Evolutionary conservation across 2,329 filamentous ascomycete genomes (phyloP).

Genomic region (Ascochyta pisi): DNA sequence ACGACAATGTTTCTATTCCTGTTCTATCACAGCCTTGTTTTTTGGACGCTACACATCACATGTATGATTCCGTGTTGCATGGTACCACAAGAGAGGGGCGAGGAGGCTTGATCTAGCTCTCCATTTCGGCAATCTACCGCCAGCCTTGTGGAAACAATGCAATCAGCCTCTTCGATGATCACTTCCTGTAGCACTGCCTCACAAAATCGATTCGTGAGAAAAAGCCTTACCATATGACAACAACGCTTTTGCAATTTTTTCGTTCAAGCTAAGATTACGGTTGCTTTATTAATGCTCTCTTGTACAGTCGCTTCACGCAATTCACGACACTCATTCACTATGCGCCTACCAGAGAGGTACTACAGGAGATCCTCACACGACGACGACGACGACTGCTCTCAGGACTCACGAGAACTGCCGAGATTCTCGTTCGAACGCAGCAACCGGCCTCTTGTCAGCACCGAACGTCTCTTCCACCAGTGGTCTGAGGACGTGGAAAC

Average conservation of each 20-base stretch:
- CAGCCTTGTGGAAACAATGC: background rate
- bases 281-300: background rate
- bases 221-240: background rate
- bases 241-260: background rate
- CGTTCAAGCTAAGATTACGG: background rate
- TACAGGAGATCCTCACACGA: conserved; percentile 5
- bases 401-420: conserved; percentile 19
- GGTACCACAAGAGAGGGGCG: background rate
- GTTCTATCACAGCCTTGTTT: conserved; percentile 10
- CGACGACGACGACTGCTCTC: conserved; percentile 15
- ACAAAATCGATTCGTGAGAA: background rate
- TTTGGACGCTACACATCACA: background rate
- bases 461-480: conserved; percentile 28
- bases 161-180: conserved; percentile 17
- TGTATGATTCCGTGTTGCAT: conserved; percentile 1
- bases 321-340: conserved; percentile 12
- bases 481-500: conserved; percentile 23
- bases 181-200: conserved; percentile 24
- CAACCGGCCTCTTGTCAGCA: conserved; percentile 25
- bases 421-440: conserved; percentile 31
- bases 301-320: conserved; percentile 9
- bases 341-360: conserved; percentile 24
- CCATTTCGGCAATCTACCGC: background rate
- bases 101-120: conserved; percentile 8
- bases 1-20: conserved; percentile 15